phyloP scores from a whole-genome alignment of 208 protist genomes.

The Balamuthia mandrillaris region DNA sequence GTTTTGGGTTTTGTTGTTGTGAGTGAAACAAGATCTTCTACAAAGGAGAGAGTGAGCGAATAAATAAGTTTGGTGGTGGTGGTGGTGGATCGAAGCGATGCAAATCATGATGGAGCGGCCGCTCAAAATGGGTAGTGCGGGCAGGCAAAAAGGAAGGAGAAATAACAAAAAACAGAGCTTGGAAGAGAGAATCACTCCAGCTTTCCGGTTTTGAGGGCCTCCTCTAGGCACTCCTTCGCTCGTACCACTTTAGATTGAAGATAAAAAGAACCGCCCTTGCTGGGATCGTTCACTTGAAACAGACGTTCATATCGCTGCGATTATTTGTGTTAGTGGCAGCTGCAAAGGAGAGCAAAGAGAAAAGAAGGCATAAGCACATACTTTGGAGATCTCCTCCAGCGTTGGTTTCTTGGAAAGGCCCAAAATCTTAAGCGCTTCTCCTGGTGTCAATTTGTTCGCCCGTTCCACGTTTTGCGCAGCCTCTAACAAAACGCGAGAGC shows the following conservation, averaged over 20 bases:
- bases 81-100: too few species aligned
- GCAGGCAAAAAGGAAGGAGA: too few species aligned
- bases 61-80: too few species aligned
- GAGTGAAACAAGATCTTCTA: too few species aligned
- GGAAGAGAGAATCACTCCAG: too few species aligned
- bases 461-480: too few species aligned
- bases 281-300: constrained; percentile 41
- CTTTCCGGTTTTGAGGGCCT: too few species aligned
- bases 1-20: too few species aligned
- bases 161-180: too few species aligned
- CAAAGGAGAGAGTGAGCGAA: too few species aligned
- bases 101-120: too few species aligned
- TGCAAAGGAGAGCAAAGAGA: neutral
- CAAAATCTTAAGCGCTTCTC: neutral
- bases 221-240: constrained; percentile 32
- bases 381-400: neutral
- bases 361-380: neutral
- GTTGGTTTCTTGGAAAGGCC: neutral
- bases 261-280: constrained; percentile 31
- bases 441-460: neutral
- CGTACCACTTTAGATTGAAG: constrained; percentile 44
- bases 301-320: constrained; percentile 29
- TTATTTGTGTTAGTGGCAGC: neutral
- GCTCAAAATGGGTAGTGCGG: too few species aligned
- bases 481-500: neutral